These are phyloP conservation scores for Smittium culicis DNA, from an alignment of 371 early-diverging fungal species.

Conservation along the genomic window DNA sequence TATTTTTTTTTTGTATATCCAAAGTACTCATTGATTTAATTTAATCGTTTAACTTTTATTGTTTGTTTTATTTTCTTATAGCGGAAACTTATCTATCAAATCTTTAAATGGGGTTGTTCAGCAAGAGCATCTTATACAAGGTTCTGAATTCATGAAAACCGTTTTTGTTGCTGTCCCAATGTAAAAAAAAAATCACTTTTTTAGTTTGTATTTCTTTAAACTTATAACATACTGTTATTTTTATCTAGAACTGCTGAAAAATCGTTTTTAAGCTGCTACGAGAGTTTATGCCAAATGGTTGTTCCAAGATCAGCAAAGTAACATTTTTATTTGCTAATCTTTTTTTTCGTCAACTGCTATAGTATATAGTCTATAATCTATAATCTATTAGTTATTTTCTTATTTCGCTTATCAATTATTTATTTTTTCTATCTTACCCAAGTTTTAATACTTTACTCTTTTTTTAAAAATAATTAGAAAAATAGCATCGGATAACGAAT, in stretches of 20 bases:
- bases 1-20: no score
- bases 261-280: conserved; percentile 76
- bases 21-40: no score
- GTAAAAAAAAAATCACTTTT: conserved; percentile 15
- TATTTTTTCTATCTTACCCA: no score
- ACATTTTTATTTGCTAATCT: background rate
- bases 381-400: no score
- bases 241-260: conserved; percentile 35
- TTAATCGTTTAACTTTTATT: no score
- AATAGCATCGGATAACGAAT: conserved; percentile 87
- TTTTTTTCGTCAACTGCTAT: no score
- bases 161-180: conserved; percentile 89
- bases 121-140: conserved; percentile 75
- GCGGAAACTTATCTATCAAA: conserved; percentile 77
- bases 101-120: conserved; percentile 74
- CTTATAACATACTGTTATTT: background rate
- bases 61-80: conserved; percentile 16
- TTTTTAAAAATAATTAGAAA: conserved; percentile 16
- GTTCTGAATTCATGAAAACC: conserved; percentile 86
- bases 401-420: no score
- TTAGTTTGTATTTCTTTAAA: background rate
- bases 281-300: conserved; percentile 78
- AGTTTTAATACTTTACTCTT: no score
- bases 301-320: conserved; percentile 76
- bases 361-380: no score